Percentiles rank a stretch among this genome's conserved stretches.
phyloP scores from a whole-genome alignment of 176 grass and related monocot species.

The Zoysia japonica region DNA sequence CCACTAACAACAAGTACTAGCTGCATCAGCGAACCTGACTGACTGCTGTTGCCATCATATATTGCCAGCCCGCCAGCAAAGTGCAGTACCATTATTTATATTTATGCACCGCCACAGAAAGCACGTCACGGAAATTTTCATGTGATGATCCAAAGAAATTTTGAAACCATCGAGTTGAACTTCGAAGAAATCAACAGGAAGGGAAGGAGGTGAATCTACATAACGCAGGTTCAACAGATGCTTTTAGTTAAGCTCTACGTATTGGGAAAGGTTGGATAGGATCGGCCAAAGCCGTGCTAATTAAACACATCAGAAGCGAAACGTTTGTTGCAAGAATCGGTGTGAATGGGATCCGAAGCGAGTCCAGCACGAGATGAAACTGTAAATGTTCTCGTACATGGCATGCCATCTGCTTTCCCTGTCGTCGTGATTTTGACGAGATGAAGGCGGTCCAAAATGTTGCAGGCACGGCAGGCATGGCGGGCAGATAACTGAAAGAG shows the following conservation, averaged over 20 bases:
- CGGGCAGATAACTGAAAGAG: slow-evolving; percentile 26
- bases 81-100: background rate
- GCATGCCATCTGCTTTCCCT: background rate
- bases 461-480: background rate
- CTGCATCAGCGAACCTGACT: slow-evolving; percentile 33
- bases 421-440: background rate
- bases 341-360: too few species aligned
- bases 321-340: too few species aligned
- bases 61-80: too few species aligned
- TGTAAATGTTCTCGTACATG: background rate
- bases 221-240: too few species aligned
- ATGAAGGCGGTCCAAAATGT: slow-evolving; percentile 4
- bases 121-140: background rate
- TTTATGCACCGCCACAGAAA: background rate
- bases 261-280: too few species aligned
- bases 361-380: slow-evolving; percentile 1
- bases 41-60: slow-evolving; percentile 8
- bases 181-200: too few species aligned
- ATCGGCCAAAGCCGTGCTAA: too few species aligned
- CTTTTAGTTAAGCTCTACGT: too few species aligned
- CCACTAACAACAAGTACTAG: slow-evolving; percentile 22
- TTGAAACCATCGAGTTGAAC: background rate
- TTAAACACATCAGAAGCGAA: too few species aligned
- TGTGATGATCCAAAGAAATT: background rate
- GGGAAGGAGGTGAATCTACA: too few species aligned